These are phyloP conservation scores for Thielaviopsis populi DNA, from an alignment of 2,329 filamentous ascomycete genomes.

Conservation along the genomic window DNA sequence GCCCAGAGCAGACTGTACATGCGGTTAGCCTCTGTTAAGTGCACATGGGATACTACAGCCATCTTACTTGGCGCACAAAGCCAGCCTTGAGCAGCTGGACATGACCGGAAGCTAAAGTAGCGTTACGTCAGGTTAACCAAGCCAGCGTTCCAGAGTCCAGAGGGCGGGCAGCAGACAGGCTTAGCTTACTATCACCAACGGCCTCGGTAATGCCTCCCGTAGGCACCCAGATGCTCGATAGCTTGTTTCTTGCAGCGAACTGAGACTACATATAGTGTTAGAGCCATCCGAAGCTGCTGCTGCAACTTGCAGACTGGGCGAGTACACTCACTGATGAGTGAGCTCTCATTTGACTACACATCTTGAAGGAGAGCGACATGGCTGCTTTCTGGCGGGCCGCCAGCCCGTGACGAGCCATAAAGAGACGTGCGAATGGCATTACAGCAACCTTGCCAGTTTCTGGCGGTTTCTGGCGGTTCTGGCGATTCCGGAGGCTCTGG, in stretches of 20 bases:
- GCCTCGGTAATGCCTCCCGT: conserved; percentile 50
- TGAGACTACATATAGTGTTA: conserved; percentile 11
- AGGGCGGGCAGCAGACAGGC: conserved; percentile 9
- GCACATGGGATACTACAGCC: background rate
- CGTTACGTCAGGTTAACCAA: background rate
- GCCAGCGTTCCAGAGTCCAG: background rate
- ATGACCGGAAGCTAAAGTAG: conserved; percentile 14
- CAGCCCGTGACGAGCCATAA: background rate
- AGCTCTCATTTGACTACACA: conserved; percentile 8
- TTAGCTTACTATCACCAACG: conserved; percentile 38
- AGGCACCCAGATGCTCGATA: conserved; percentile 69
- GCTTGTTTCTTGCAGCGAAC: conserved; percentile 17
- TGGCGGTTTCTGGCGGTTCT: no score
- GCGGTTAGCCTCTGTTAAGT: background rate
- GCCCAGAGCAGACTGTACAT: conserved; percentile 58
- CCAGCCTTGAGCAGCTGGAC: conserved; percentile 41
- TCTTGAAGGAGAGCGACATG: background rate
- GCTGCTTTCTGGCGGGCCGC: background rate
- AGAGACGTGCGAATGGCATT: background rate
- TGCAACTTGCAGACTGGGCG: background rate
- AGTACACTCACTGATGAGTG: conserved; percentile 13
- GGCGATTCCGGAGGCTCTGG: no score
- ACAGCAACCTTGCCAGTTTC: background rate
- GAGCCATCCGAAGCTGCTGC: background rate
- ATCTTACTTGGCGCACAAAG: conserved; percentile 53